Base-by-base conservation (phyloP, 352 stramenopile genomes). In the Pythium periplocum region DNA sequence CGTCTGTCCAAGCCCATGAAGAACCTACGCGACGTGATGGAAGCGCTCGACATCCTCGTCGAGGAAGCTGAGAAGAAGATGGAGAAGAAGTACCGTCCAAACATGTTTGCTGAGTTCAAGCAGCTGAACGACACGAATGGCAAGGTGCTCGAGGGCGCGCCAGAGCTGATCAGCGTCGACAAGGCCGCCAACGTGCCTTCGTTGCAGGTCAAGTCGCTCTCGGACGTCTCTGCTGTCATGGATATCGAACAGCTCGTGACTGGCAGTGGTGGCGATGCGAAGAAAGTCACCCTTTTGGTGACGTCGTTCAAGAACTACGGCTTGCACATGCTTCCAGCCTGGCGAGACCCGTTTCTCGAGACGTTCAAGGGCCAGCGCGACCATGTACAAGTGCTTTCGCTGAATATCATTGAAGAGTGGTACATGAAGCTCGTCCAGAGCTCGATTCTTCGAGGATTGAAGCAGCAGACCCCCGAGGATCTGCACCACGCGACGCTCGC, bases 101-200 rank as follows among this genome's bases (percentile, higher is more conserved):
- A 94, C 52, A 91, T 91, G 73, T 92, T 94, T 49, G 80, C 68
- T 49, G 84, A 94, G 68, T 92, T 93, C 66, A 94, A 94, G 68
- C 71, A 88, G 65, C 82, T 90, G 57, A 94, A 94, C 66, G 84
- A 94, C 61, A 94, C 78, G 43, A 70, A 87, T 42, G 84, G 84
- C 31, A 94, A 94, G 64, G 71, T 90, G 32, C 49, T 80, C 6
- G 72, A 75, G 33, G 83, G 78, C 0, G 54, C 66, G 17, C 62
- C 75, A 43, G 57, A 71, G 56, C 73, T 92, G 38, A 59, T 85
- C 1, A 57, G 76, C 1, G 80, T 93, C 34, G 63, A 48, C 53
- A 86, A 91, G 36, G 79, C 82, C 4, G 62, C 62, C 31, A 55
- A 8, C 4, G 71, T 93, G 35, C 79, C 82, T 9, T 73, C 78